These are phyloP conservation scores for Tardiomyces blankii DNA, from an alignment of 1,139 yeast species.

Conservation along the genomic window DNA sequence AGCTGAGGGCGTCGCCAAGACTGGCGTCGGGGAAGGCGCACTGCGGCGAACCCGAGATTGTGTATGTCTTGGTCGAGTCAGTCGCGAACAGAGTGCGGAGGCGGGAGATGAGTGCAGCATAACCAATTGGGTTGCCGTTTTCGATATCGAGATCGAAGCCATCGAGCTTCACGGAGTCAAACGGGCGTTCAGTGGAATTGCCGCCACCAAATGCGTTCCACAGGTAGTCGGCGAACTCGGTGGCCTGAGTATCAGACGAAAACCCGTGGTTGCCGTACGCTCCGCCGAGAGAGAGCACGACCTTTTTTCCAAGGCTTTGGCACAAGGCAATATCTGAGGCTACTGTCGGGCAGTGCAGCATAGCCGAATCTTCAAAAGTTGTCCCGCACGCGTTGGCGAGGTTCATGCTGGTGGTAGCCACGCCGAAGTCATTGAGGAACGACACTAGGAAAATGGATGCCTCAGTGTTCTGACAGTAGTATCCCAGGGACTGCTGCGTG, in stretches of 20 bases:
- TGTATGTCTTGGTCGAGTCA: slow-evolving; percentile 40
- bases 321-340: slow-evolving; percentile 64
- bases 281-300: slow-evolving; percentile 74
- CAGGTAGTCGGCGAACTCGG: slow-evolving; percentile 55
- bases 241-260: slow-evolving; percentile 46
- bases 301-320: slow-evolving; percentile 60
- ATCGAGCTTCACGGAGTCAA: slow-evolving; percentile 51
- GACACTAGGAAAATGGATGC: slow-evolving; percentile 68
- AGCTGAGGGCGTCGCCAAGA: slow-evolving; percentile 52
- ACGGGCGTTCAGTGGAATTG: slow-evolving; percentile 50
- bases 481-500: slow-evolving; percentile 47
- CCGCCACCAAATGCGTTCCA: slow-evolving; percentile 88
- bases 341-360: slow-evolving; percentile 33
- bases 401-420: slow-evolving; percentile 48
- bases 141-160: slow-evolving; percentile 70
- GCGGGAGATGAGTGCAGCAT: slow-evolving; percentile 36
- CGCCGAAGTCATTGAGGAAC: slow-evolving; percentile 47
- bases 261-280: slow-evolving; percentile 72
- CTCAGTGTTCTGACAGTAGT: slow-evolving; percentile 56
- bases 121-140: slow-evolving; percentile 39
- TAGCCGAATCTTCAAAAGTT: slow-evolving; percentile 12
- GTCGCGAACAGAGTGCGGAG: slow-evolving; percentile 47
- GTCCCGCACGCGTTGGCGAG: slow-evolving; percentile 44
- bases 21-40: slow-evolving; percentile 87
- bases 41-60: slow-evolving; percentile 89